Conservation (phyloP, 345 rosid species). For the Moricandia arvensis region DNA sequence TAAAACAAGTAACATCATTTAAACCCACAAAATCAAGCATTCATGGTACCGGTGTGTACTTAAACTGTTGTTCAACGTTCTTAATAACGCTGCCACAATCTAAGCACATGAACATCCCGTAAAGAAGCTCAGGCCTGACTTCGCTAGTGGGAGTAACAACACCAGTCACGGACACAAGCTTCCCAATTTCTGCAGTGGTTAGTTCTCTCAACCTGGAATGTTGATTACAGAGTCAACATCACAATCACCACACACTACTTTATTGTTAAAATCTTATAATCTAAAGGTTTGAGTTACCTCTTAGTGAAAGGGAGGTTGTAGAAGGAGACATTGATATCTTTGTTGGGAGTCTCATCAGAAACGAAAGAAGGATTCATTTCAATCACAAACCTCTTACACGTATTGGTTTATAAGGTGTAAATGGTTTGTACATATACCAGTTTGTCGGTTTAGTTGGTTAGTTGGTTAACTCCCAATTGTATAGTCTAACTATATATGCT, state of each 20-base stretch:
- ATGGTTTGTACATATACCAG: too few species aligned
- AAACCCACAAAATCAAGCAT: too few species aligned
- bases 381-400: conserved; percentile 86
- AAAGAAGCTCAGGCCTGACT: conserved; percentile 93
- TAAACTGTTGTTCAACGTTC: conserved; percentile 93
- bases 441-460: too few species aligned
- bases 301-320: conserved; percentile 75
- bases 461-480: too few species aligned
- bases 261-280: too few species aligned
- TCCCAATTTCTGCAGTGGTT: conserved; percentile 79
- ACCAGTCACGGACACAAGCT: conserved; percentile 79
- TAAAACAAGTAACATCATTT: too few species aligned
- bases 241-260: not conserved
- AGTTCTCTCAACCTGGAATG: conserved; percentile 69
- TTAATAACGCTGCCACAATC: conserved; percentile 70
- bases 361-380: conserved; percentile 65
- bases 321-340: conserved; percentile 83
- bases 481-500: too few species aligned
- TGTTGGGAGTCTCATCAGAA: conserved; percentile 74
- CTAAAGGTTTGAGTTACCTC: conserved; percentile 47
- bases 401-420: too few species aligned
- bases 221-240: not conserved
- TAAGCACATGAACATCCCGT: conserved; percentile 81
- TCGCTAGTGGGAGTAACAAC: conserved; percentile 95
- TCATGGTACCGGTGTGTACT: conserved; percentile 72